phyloP scores from a whole-genome alignment of 345 rosid genomes.

The Nasturtium officinale region DNA sequence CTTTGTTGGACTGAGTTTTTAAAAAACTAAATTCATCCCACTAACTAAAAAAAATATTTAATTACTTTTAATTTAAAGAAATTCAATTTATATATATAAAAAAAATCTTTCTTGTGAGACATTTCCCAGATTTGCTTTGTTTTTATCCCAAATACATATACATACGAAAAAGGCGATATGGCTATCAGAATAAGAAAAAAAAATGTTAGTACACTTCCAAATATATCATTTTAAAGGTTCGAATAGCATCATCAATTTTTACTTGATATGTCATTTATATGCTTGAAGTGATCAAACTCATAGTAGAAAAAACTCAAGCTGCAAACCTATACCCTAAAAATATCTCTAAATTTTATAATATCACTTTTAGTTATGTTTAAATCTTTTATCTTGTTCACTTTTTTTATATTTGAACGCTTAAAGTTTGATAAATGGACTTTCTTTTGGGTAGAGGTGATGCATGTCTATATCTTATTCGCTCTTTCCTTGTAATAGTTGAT shows the following conservation, averaged over 20 bases:
- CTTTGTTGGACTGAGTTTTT: background rate
- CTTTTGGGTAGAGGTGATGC: background rate
- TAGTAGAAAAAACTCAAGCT: background rate
- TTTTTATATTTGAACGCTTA: background rate
- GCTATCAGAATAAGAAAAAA: background rate
- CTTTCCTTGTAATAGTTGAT: conserved; percentile 16
- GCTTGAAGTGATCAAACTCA: too few species aligned
- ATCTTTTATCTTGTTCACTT: background rate
- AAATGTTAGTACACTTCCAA: background rate
- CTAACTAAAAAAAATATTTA: background rate
- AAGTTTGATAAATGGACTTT: background rate
- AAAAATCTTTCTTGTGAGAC: background rate
- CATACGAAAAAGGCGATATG: background rate
- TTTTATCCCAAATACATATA: background rate
- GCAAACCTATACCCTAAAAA: background rate
- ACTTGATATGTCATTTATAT: too few species aligned
- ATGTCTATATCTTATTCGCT: conserved; percentile 18
- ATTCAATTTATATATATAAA: too few species aligned
- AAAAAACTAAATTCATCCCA: background rate
- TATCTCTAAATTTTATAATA: background rate
- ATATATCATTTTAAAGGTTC: background rate
- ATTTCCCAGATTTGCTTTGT: background rate
- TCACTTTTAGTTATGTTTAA: too few species aligned
- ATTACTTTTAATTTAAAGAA: too few species aligned
- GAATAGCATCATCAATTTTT: background rate